Evolutionary conservation across 1,139 yeast species (phyloP), one percentile per base, ranked within the genome.

Genomic region (Hyphopichia burtonii): DNA sequence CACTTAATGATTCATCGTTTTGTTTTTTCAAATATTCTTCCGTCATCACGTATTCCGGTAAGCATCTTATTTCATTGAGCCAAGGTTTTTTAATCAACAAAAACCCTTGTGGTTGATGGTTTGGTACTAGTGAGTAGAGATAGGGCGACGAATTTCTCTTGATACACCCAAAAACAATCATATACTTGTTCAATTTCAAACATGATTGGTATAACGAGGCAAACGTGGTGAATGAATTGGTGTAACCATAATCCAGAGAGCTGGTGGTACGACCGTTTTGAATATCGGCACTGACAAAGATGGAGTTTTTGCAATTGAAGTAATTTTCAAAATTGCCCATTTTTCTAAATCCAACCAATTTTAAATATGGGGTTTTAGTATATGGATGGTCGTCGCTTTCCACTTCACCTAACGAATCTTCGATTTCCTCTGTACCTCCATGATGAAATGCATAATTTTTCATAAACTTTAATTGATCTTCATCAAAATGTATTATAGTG

Each of bases 141-240:
- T 68, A 52, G 0, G 96, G 94, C 39, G 74, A 60, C 0, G 89
- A 64, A 46, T 71, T 72, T 38, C 61, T 65, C 45, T 83, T 75
- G 6, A 74, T 54, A 52, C 83, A 78, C 1, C 96, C 91, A 82
- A 90, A 87, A 2, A 86, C 76, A 9, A 93, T 63, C 0, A 87
- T 94, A 52, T 76, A 82, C 53, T 78, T 78, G 3, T 70, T 54
- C 39, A 76, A 67, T 40, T 70, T 70, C 3, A 67, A 56, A 62
- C 94, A 66, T 2, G 84, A 74, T 41, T 78, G 81, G 55, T 81
- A 86, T 8, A 93, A 65, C 0, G 91, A 75, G 1, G 86, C 72
- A 55, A 90, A 78, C 0, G 94, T 83, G 31, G 79, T 65, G 18
- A 74, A 68, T 0, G 96, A 87, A 15, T 91, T 86, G 16, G 71